These are phyloP conservation scores for Sugiyamaella valdiviana DNA, from an alignment of 805 yeast genomes.

Conservation along the genomic window DNA sequence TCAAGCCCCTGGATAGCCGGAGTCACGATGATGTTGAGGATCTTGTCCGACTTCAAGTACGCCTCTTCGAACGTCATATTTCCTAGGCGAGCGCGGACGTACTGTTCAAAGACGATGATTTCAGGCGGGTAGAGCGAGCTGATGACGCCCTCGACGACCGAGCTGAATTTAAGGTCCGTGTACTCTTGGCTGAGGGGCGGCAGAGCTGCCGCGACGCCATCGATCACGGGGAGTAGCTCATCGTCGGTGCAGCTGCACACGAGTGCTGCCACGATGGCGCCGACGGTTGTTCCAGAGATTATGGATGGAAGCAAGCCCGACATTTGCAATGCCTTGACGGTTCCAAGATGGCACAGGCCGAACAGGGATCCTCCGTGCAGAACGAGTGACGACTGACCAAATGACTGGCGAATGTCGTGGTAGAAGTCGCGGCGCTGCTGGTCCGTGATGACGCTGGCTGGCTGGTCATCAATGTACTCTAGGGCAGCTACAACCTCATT, in stretches of 20 bases:
- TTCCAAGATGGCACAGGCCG: slow-evolving; percentile 92
- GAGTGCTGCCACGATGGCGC: slow-evolving; percentile 85
- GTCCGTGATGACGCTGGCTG: slow-evolving; percentile 5
- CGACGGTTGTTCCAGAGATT: slow-evolving; percentile 87
- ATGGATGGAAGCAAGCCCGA: slow-evolving; percentile 76
- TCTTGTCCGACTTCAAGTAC: slow-evolving; percentile 66
- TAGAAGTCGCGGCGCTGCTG: slow-evolving; percentile 68
- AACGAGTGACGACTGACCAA: slow-evolving; percentile 85
- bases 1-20: slow-evolving; percentile 51
- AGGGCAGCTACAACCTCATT: slow-evolving; percentile 67
- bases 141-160: slow-evolving; percentile 66
- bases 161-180: slow-evolving; percentile 25
- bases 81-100: slow-evolving; percentile 68
- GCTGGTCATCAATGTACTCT: slow-evolving; percentile 46
- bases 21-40: slow-evolving; percentile 78
- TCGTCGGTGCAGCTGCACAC: slow-evolving; percentile 68
- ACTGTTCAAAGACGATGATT: slow-evolving; percentile 68
- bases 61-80: slow-evolving; percentile 93
- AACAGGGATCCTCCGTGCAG: slow-evolving; percentile 93
- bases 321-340: slow-evolving; percentile 72
- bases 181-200: slow-evolving; percentile 21
- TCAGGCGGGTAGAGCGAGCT: slow-evolving; percentile 84
- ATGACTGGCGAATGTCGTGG: slow-evolving; percentile 78
- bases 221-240: slow-evolving; percentile 47
- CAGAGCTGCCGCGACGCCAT: slow-evolving; percentile 21